These are phyloP conservation scores for Microsporum canis DNA, from an alignment of 2,329 filamentous ascomycete species.

Conservation along the genomic window DNA sequence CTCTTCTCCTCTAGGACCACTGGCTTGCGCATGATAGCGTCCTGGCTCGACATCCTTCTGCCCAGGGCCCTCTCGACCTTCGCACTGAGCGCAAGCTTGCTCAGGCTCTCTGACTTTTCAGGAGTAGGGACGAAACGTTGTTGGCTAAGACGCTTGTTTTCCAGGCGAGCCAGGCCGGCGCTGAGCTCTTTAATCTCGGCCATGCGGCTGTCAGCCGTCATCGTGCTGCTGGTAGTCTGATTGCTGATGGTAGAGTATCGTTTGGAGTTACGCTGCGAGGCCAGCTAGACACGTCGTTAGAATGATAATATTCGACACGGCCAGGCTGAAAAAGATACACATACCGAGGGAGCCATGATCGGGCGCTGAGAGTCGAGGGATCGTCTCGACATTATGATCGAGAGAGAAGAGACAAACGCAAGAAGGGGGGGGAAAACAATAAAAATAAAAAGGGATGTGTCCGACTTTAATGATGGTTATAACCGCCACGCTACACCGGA, in stretches of 20 bases:
- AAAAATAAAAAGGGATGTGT: neutral
- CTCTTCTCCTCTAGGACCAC: constrained; percentile 32
- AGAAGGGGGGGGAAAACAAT: neutral
- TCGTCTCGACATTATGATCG: constrained; percentile 26
- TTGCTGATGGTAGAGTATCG: constrained; percentile 45
- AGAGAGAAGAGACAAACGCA: neutral
- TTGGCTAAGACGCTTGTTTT: constrained; percentile 71
- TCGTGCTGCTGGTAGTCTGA: constrained; percentile 31
- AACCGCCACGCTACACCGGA: neutral
- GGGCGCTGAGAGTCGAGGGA: constrained; percentile 45
- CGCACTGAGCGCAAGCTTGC: constrained; percentile 76
- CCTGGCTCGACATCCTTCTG: constrained; percentile 75
- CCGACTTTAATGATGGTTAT: neutral
- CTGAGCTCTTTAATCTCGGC: constrained; percentile 65
- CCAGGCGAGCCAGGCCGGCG: constrained; percentile 70
- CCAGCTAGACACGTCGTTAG: constrained; percentile 19
- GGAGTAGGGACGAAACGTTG: constrained; percentile 71
- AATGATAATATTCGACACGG: neutral
- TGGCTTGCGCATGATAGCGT: constrained; percentile 64
- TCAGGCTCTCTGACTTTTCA: constrained; percentile 70
- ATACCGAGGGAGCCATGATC: constrained; percentile 45
- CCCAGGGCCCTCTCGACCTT: constrained; percentile 83
- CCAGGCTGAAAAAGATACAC: neutral
- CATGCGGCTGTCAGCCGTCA: constrained; percentile 41
- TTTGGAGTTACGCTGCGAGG: constrained; percentile 41